Evolutionary conservation across 306 rosid genomes (phyloP), one percentile per base, ranked within the genome.

Genomic region (Medicago arabica): DNA sequence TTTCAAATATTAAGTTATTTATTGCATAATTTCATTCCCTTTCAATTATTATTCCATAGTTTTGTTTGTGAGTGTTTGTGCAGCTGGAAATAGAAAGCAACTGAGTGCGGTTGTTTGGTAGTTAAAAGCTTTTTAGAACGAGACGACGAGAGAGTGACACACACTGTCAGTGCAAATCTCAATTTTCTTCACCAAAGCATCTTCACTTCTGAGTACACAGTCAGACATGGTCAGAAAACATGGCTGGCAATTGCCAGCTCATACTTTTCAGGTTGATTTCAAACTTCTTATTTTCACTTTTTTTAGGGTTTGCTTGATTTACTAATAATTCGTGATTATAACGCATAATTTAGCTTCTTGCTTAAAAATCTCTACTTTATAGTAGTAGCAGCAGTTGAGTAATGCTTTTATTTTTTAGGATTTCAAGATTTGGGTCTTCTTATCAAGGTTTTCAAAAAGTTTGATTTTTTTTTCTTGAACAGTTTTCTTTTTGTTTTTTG

Each of bases 201-300:
- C 38, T 34, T 34, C 38, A 34, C 5, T 5, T 60, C 31, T 3
- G 31, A 28, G 31, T 28, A 28, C 31, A 28, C 31, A 28, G 31
- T 31, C 67, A 81, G 88, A 69, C 58, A 92, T 94, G 98, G 96
- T 92, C 83, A 85, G 98, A 77, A 90, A 94, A 79, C 97, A 94
- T 83, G 98, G 98, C 66, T 94, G 98, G 98, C 97, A 94, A 58
- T 77, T 94, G 64, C 98, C 98, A 34, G 98, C 98, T 66, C 98
- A 94, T 82, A 92, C 98, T 64, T 94, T 94, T 80, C 98, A 94
- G 97, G 98, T 94, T 39, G 17, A 38, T 34, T 28, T 17, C 10
- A 1, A 44, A 13, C 82, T 39, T 67, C 40, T 12, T 4, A n/a
- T 67, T 69, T 23, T 58, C 18, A 8, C 8, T 13, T 69, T 18